phyloP scores from a whole-genome alignment of 106 monocot species.

The Acanthochlamys bracteata region DNA sequence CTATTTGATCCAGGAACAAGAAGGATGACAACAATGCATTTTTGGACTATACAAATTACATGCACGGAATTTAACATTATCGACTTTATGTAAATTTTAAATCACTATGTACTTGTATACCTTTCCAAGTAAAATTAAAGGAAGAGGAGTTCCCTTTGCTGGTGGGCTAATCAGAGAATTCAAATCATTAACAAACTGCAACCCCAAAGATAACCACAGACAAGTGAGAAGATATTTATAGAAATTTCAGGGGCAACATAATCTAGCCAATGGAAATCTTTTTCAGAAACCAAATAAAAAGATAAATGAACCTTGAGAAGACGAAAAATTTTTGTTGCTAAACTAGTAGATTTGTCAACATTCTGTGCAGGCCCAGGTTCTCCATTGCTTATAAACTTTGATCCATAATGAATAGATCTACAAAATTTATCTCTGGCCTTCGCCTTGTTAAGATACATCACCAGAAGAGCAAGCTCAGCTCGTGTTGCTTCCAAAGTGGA shows the following conservation, averaged over 20 bases:
- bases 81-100: too few relatives aligned
- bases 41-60: conserved; percentile 55
- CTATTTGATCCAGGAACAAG: conserved; percentile 94
- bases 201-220: conserved; percentile 1
- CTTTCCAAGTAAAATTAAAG: conserved; percentile 82
- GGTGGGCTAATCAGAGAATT: conserved; percentile 81
- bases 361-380: conserved; percentile 76
- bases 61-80: neutral
- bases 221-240: neutral
- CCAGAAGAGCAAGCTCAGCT: conserved; percentile 66
- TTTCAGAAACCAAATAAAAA: too few relatives aligned
- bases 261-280: neutral
- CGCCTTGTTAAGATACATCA: conserved; percentile 83
- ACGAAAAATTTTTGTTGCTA: conserved; percentile 84
- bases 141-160: conserved; percentile 56
- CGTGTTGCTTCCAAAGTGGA: conserved; percentile 58
- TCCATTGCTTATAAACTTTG: conserved; percentile 84
- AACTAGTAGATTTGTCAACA: conserved; percentile 80
- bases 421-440: conserved; percentile 97
- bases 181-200: conserved; percentile 90
- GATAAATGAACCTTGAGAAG: conserved; percentile 60
- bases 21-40: conserved; percentile 89
- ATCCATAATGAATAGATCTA: conserved; percentile 85
- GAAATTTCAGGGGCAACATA: neutral
- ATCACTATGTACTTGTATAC: conserved; percentile 20